phyloP scores from a whole-genome alignment of 2,329 filamentous ascomycete species.

The Fusarium palustre region DNA sequence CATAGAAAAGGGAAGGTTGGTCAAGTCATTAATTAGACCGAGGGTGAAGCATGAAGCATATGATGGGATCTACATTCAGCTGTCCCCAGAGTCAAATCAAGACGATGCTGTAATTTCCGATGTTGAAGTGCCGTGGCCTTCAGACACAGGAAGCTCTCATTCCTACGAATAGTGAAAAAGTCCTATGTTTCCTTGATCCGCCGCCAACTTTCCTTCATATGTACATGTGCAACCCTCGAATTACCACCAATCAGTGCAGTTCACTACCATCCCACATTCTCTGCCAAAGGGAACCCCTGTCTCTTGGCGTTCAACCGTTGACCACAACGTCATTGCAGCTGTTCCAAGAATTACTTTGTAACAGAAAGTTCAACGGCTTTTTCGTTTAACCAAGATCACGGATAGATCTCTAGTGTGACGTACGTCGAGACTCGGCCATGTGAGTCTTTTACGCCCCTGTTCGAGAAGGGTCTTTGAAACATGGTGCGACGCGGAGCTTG shows the following conservation, averaged over 20 bases:
- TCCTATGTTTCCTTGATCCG: slow-evolving; percentile 10
- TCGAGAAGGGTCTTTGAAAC: slow-evolving; percentile 14
- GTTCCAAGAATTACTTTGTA: background rate
- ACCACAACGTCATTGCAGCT: slow-evolving; percentile 20
- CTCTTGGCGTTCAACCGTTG: background rate
- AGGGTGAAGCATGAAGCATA: slow-evolving; percentile 15
- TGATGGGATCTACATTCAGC: background rate
- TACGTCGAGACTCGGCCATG: slow-evolving; percentile 3
- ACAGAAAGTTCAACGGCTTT: background rate
- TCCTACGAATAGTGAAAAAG: background rate
- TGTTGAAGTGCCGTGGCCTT: background rate
- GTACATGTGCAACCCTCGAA: background rate
- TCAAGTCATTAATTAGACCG: background rate
- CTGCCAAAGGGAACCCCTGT: slow-evolving; percentile 6
- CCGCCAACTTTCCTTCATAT: background rate
- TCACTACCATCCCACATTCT: background rate
- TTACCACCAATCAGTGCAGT: slow-evolving; percentile 14
- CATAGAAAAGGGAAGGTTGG: slow-evolving; percentile 13
- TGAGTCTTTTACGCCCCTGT: background rate
- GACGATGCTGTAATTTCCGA: background rate
- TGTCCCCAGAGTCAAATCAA: background rate
- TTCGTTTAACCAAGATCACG: background rate
- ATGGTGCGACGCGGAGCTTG: slow-evolving; percentile 3
- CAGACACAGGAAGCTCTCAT: background rate
- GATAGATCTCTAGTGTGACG: background rate